A percentile compares a stretch with the other conserved stretches of the same genome.
Evolutionary conservation across 208 protist species (phyloP).

Genomic region (Leishmania arabica): DNA sequence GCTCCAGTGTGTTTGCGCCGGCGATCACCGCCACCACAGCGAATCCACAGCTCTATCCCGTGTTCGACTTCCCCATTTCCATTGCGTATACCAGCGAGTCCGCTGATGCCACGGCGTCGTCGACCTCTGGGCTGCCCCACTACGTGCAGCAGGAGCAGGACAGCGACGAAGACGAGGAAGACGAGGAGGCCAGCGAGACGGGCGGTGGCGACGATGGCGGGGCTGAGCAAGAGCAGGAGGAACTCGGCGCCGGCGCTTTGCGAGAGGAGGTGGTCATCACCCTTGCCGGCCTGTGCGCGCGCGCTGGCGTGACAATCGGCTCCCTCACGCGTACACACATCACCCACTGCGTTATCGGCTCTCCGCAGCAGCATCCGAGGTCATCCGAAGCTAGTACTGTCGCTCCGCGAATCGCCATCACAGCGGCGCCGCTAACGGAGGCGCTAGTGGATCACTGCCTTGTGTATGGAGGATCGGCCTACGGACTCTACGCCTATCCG

Average conservation of each 20-base stretch:
- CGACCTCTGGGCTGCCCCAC: constrained; percentile 10
- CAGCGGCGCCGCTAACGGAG: constrained; percentile 59
- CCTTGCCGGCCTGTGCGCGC: constrained; percentile 66
- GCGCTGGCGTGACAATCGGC: constrained; percentile 52
- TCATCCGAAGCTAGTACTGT: background rate
- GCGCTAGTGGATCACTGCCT: constrained; percentile 56
- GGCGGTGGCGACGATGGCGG: constrained; percentile 30
- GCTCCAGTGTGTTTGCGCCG: constrained; percentile 42
- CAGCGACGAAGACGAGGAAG: constrained; percentile 18
- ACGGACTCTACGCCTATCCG: constrained; percentile 81
- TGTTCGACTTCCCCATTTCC: constrained; percentile 40
- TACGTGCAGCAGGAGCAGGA: constrained; percentile 23
- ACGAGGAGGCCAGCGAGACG: constrained; percentile 11
- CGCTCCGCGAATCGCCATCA: constrained; percentile 40
- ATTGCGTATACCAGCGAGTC: constrained; percentile 12
- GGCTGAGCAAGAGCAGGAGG: constrained; percentile 32
- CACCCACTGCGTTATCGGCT: constrained; percentile 71
- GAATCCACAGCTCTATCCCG: constrained; percentile 46
- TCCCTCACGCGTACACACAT: constrained; percentile 62
- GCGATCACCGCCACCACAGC: constrained; percentile 47
- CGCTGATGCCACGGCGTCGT: background rate
- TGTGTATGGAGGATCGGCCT: constrained; percentile 59
- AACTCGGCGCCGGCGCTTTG: constrained; percentile 14
- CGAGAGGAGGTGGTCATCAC: constrained; percentile 36
- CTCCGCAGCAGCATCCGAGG: constrained; percentile 18